A percentile compares a stretch with the other conserved stretches of the same genome.
These are phyloP conservation scores for Penicillium cataractarum DNA, from an alignment of 495 filamentous ascomycete genomes.

Conservation along the genomic window DNA sequence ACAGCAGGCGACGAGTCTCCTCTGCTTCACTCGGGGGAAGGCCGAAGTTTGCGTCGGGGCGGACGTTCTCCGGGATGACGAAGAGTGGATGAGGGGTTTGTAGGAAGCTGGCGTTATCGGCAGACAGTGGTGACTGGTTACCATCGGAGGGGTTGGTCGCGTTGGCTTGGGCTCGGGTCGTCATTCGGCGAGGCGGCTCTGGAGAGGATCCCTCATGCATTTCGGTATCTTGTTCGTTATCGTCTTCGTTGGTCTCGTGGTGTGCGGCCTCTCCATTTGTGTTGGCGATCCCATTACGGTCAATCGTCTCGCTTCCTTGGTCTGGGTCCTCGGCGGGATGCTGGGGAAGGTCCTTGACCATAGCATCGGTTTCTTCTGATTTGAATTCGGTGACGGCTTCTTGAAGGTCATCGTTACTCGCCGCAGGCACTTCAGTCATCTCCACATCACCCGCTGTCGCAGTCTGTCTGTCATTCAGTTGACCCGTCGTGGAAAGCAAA, in stretches of 20 bases:
- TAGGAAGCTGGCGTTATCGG: constrained; percentile 51
- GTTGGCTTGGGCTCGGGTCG: constrained; percentile 67
- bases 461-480: constrained; percentile 13
- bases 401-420: neutral
- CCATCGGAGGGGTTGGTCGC: constrained; percentile 44
- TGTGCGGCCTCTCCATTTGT: constrained; percentile 7
- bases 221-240: constrained; percentile 38
- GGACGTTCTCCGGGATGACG: constrained; percentile 66
- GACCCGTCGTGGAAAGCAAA: constrained; percentile 6
- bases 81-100: constrained; percentile 81
- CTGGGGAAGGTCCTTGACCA: constrained; percentile 42
- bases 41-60: constrained; percentile 77
- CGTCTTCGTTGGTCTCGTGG: constrained; percentile 18
- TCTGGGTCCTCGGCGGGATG: constrained; percentile 28
- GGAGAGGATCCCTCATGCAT: constrained; percentile 44
- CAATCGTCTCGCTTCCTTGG: constrained; percentile 15
- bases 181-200: constrained; percentile 65
- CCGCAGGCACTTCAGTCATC: constrained; percentile 44
- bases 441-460: constrained; percentile 41
- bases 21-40: constrained; percentile 83
- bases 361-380: constrained; percentile 45
- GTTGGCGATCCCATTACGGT: neutral
- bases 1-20: constrained; percentile 80
- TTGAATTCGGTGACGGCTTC: constrained; percentile 36
- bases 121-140: constrained; percentile 46